Conservation (phyloP, 1,139 yeast species). For the Starmera stellimalicola region DNA sequence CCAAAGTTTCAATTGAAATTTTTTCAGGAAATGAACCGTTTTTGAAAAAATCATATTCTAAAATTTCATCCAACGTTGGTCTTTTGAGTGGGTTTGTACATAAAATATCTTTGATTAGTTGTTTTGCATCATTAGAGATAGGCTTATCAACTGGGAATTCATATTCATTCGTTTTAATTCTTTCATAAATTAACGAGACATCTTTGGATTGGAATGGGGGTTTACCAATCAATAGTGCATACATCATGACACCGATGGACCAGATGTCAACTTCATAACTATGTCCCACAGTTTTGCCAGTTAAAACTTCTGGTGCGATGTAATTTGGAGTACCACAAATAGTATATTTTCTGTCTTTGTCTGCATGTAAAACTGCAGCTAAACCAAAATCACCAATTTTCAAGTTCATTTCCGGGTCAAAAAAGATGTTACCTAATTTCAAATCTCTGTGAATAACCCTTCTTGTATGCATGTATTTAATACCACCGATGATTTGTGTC, state of each 20-base stretch:
- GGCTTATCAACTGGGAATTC: conserved; percentile 68
- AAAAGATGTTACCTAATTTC: conserved; percentile 88
- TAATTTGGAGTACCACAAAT: conserved; percentile 98
- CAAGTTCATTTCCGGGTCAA: conserved; percentile 85
- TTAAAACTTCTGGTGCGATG: conserved; percentile 93
- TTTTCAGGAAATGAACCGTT: conserved; percentile 69
- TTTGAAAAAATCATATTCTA: conserved; percentile 76
- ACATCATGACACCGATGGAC: conserved; percentile 96
- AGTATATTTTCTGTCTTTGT: conserved; percentile 73
- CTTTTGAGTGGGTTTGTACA: conserved; percentile 73
- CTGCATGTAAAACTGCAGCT: conserved; percentile 74
- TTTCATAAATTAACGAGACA: conserved; percentile 85
- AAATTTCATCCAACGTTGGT: conserved; percentile 71
- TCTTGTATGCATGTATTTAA: conserved; percentile 83
- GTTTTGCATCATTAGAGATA: conserved; percentile 63
- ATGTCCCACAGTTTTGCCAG: conserved; percentile 84
- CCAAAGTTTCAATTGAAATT: conserved; percentile 50
- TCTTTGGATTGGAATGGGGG: conserved; percentile 98
- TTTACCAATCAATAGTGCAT: conserved; percentile 81
- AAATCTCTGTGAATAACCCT: conserved; percentile 94
- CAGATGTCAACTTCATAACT: conserved; percentile 92
- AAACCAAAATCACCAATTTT: conserved; percentile 96
- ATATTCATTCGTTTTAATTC: conserved; percentile 80
- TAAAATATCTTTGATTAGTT: conserved; percentile 62
- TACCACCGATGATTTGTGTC: conserved; percentile 91